Evolutionary conservation across 108 stramenopile species (phyloP), one percentile per base, ranked within the genome.

Genomic region (Skeletonema potamos): DNA sequence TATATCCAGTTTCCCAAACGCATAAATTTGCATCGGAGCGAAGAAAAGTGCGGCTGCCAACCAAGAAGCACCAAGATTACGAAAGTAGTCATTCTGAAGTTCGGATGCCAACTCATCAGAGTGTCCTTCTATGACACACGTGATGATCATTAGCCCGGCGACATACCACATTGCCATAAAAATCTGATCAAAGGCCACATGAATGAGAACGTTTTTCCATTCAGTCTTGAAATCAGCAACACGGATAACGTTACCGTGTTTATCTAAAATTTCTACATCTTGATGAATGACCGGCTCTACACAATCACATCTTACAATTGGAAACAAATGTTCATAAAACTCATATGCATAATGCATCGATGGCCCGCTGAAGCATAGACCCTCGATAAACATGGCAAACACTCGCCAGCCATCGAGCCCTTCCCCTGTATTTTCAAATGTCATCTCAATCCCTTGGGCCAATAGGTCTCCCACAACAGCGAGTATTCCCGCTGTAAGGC

Each of bases 161-260:
- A 75, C 74, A 27, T 67, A 75, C 11, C 32, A 28, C 33, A 75
- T 67, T 1, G 74, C 74, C 74, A 75, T 75, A 51, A 75, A 58
- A 5, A 66, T 51, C 20, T 75, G 74, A 54, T 75, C 74, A 32
- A 75, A 61, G 7, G 61, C 59, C 11, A 75, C 74, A 48, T 75
- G 74, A 24, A 75, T 9, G 27, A 75, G 29, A 34, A 66, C 74
- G 20, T 65, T 65, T 17, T 67, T 27, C 29, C 30, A 62, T 39
- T 67, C 41, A 27, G 58, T 65, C 44, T 66, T 61, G 48, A 66
- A 67, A 20, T 44, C 41, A 11, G 13, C 15, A 20, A 33, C 20
- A 8, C 27, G 34, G 24, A 58, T 5, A 24, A 27, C 2, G 17
- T 32, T 33, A 10, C 20, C 66, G 4, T 44, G 10, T 13, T 54